Evolutionary conservation across 2,329 filamentous ascomycete genomes (phyloP).

Genomic region (Fusarium circinatum): DNA sequence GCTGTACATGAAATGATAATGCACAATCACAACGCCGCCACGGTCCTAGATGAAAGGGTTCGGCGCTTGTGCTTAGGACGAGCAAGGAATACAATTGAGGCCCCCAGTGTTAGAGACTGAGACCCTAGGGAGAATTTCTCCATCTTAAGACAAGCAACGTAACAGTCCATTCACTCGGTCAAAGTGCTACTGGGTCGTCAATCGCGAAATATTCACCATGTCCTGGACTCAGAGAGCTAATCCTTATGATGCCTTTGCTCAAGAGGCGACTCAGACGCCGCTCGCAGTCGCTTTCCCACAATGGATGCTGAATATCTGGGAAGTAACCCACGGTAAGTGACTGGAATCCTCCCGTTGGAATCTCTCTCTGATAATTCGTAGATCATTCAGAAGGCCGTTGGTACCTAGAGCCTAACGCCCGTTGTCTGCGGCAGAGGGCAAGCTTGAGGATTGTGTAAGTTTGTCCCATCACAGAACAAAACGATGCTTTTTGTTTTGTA

Average conservation of each 20-base stretch:
- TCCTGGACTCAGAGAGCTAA: slow-evolving; percentile 43
- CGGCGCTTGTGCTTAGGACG: not conserved
- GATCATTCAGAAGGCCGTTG: slow-evolving; percentile 42
- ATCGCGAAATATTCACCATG: slow-evolving; percentile 15
- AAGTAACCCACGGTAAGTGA: slow-evolving; percentile 36
- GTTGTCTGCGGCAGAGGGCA: slow-evolving; percentile 37
- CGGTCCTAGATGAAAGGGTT: slow-evolving; percentile 6
- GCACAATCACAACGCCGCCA: not conserved
- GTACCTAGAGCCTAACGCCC: slow-evolving; percentile 36
- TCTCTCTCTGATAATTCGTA: slow-evolving; percentile 15
- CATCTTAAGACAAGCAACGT: slow-evolving; percentile 9
- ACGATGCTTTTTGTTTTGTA: not conserved
- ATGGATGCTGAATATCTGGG: slow-evolving; percentile 44
- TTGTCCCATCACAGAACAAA: not conserved
- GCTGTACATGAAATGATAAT: not conserved
- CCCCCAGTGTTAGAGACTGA: not conserved
- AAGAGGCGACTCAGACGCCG: slow-evolving; percentile 36
- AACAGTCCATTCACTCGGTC: not conserved
- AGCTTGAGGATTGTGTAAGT: slow-evolving; percentile 47
- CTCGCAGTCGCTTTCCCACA: slow-evolving; percentile 34
- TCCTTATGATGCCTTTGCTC: slow-evolving; percentile 41
- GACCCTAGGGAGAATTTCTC: not conserved
- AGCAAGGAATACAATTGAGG: not conserved
- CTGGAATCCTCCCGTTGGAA: fast-evolving
- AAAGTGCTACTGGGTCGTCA: not conserved